A percentile compares a stretch with the other conserved stretches of the same genome.
These are phyloP conservation scores for Geotrichum australiense DNA, from an alignment of 1,139 yeast genomes.

Conservation along the genomic window DNA sequence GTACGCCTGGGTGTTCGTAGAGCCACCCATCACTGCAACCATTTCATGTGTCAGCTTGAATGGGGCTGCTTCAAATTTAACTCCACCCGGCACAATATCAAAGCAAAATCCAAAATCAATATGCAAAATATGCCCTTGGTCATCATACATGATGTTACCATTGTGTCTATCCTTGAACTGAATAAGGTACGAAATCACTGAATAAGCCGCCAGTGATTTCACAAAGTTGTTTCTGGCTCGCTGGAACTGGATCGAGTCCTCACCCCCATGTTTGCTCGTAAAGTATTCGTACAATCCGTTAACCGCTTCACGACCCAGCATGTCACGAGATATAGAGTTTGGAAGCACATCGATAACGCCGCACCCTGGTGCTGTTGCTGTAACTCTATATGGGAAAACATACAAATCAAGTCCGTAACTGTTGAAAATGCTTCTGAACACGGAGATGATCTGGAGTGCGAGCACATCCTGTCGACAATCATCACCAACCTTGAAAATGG, in stretches of 20 bases:
- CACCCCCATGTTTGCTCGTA: conserved; percentile 89
- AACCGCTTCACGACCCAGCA: conserved; percentile 98
- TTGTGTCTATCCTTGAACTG: conserved; percentile 98
- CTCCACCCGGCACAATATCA: conserved; percentile 99
- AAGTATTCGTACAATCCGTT: conserved; percentile 93
- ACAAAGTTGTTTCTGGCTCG: conserved; percentile 87
- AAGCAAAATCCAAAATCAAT: conserved; percentile 98
- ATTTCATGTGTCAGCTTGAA: conserved; percentile 94
- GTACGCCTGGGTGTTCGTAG: conserved; percentile 76
- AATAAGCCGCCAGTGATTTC: conserved; percentile 91
- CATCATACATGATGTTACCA: conserved; percentile 98
- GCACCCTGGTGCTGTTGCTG: conserved; percentile 98
- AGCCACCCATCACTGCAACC: conserved; percentile 94
- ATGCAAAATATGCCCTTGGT: conserved; percentile 88
- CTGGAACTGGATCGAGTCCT: conserved; percentile 82
- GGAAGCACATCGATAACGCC: conserved; percentile 98
- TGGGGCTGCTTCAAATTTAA: conserved; percentile 94
- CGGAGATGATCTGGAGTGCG: conserved; percentile 85
- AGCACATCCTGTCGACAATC: conserved; percentile 97
- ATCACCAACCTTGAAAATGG: conserved; percentile 98
- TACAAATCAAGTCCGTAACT: conserved; percentile 81
- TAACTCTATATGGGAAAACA: conserved; percentile 90
- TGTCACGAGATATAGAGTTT: conserved; percentile 89
- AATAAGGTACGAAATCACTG: conserved; percentile 82
- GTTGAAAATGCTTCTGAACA: conserved; percentile 87